Percentiles rank a stretch among this genome's conserved stretches.
These are phyloP conservation scores for Centaurea solstitialis DNA, from an alignment of 129 eudicot species.

Conservation along the genomic window DNA sequence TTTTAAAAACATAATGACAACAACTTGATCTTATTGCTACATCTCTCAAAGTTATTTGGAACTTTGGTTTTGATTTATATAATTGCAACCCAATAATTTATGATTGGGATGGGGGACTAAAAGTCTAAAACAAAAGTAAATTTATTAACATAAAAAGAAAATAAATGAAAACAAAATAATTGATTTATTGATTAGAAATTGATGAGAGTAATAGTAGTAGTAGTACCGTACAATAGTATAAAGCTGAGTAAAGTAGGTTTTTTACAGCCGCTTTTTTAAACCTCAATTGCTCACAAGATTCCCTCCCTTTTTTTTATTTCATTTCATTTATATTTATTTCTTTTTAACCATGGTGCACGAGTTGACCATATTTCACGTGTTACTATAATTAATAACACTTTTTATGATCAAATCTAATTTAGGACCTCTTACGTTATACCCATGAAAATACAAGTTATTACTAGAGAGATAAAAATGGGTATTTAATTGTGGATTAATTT, in stretches of 20 bases:
- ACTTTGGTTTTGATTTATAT: not conserved
- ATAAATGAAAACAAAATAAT: constrained; percentile 19
- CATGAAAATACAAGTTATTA: no score
- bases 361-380: not conserved
- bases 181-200: constrained; percentile 12
- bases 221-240: constrained; percentile 7
- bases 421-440: no score
- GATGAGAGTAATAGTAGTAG: not conserved
- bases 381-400: not conserved
- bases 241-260: constrained; percentile 13
- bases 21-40: no score
- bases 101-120: not conserved
- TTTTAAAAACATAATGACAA: no score
- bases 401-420: no score
- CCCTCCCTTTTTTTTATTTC: not conserved
- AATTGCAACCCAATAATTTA: not conserved
- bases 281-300: constrained; percentile 22
- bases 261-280: constrained; percentile 11
- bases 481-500: no score
- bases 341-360: not conserved
- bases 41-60: no score
- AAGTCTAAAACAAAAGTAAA: not conserved
- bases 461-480: no score
- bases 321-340: not conserved
- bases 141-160: not conserved